Conservation (phyloP, 345 rosid genomes). For the Lepidium aucheri region DNA sequence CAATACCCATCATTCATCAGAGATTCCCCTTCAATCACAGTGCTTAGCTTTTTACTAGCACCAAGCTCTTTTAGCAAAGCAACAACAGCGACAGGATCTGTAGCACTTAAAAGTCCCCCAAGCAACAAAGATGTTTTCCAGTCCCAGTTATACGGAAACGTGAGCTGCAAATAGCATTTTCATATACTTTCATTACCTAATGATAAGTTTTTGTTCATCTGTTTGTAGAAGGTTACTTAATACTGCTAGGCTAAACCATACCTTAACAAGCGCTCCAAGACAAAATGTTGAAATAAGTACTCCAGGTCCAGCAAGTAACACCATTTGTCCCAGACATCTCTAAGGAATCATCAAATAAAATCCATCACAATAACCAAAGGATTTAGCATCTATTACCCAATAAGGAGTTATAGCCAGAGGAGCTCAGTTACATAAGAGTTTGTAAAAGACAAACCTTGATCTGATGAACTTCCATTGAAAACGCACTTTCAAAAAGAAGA, state of each 20-base stretch:
- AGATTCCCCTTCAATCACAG: slow-evolving; percentile 96
- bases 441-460: slow-evolving; percentile 54
- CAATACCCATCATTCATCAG: slow-evolving; percentile 96
- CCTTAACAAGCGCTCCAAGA: slow-evolving; percentile 78
- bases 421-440: neutral
- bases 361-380: neutral
- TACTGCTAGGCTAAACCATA: slow-evolving; percentile 3
- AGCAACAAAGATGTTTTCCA: slow-evolving; percentile 92
- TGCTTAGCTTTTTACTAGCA: slow-evolving; percentile 91
- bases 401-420: neutral
- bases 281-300: slow-evolving; percentile 77
- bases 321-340: slow-evolving; percentile 87
- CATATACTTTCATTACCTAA: neutral
- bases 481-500: slow-evolving; percentile 92
- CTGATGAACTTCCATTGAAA: slow-evolving; percentile 91
- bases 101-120: slow-evolving; percentile 95
- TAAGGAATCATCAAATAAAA: slow-evolving; percentile 12
- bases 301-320: slow-evolving; percentile 95
- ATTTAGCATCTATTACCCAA: neutral
- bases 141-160: slow-evolving; percentile 83
- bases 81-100: slow-evolving; percentile 99
- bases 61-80: slow-evolving; percentile 94
- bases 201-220: neutral
- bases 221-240: neutral
- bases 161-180: slow-evolving; percentile 40